Percentiles rank a stretch among this genome's conserved stretches.
phyloP scores from a whole-genome alignment of 2,329 filamentous ascomycete genomes.

The Laburnicola sp. region DNA sequence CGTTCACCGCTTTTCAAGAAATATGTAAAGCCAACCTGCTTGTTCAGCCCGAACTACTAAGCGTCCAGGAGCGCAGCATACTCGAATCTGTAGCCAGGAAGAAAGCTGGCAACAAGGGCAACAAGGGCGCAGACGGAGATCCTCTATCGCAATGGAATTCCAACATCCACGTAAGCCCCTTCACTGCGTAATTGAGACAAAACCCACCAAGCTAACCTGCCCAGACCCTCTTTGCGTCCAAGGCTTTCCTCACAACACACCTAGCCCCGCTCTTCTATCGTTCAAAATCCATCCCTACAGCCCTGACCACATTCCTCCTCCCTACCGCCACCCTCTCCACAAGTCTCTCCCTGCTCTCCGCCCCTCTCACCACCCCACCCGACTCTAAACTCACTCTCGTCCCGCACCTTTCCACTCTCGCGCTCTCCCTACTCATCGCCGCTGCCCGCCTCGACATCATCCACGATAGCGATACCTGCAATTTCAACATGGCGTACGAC shows the following conservation, averaged over 20 bases:
- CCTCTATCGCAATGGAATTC: constrained; percentile 46
- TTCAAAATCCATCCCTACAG: constrained; percentile 70
- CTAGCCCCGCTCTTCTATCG: constrained; percentile 71
- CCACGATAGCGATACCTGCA: constrained; percentile 76
- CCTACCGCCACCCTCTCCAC: constrained; percentile 57
- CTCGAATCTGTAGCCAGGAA: constrained; percentile 25
- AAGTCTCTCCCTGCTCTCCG: constrained; percentile 49
- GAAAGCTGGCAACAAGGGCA: constrained; percentile 20
- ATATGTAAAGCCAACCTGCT: constrained; percentile 73
- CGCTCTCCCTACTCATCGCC: constrained; percentile 81
- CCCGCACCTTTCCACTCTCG: constrained; percentile 71
- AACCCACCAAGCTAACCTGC: constrained; percentile 35
- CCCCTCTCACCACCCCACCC: constrained; percentile 58
- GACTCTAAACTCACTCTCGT: constrained; percentile 73
- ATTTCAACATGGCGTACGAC: constrained; percentile 84
- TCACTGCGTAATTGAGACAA: background rate
- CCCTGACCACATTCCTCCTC: constrained; percentile 70
- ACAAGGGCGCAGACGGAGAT: constrained; percentile 17
- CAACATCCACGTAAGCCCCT: constrained; percentile 37
- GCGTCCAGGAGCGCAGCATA: constrained; percentile 47
- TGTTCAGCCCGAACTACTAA: constrained; percentile 63
- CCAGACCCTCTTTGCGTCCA: constrained; percentile 51
- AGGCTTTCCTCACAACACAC: constrained; percentile 58
- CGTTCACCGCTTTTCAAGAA: constrained; percentile 74
- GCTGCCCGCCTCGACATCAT: constrained; percentile 79